Evolutionary conservation across 2,329 filamentous ascomycete species (phyloP).

Genomic region (Magnaporthiopsis poae): DNA sequence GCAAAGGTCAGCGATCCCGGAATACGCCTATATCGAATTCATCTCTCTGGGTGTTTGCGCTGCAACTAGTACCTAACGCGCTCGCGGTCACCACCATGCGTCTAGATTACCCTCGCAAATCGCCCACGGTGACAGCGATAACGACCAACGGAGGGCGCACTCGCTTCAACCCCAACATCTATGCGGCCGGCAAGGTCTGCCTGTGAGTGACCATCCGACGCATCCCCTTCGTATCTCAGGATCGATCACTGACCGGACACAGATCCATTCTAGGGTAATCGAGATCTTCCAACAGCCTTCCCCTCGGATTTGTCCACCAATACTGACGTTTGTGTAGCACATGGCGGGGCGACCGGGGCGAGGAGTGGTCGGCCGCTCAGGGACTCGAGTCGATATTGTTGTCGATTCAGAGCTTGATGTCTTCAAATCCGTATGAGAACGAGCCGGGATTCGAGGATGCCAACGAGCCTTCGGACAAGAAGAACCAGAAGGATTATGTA

Average conservation of each 20-base stretch:
- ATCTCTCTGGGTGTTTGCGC: not conserved
- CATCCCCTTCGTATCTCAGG: not conserved
- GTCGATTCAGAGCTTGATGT: conserved; percentile 95
- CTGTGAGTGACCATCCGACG: conserved; percentile 47
- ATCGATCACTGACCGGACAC: not conserved
- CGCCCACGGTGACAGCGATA: conserved; percentile 52
- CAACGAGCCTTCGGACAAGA: conserved; percentile 58
- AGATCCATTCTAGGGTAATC: conserved; percentile 10
- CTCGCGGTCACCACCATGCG: conserved; percentile 7
- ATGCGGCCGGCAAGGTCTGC: conserved; percentile 82
- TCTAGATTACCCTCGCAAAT: conserved; percentile 69
- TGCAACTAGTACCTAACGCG: conserved; percentile 2
- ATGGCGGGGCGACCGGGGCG: conserved; percentile 81
- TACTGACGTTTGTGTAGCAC: conserved; percentile 50
- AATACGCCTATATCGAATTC: not conserved
- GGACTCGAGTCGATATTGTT: conserved; percentile 88
- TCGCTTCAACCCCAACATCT: conserved; percentile 96
- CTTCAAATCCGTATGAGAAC: conserved; percentile 85
- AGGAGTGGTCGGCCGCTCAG: conserved; percentile 94
- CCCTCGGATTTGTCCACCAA: conserved; percentile 50
- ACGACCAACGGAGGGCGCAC: conserved; percentile 85
- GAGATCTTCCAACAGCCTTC: conserved; percentile 48
- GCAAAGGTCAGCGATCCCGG: conserved; percentile 46
- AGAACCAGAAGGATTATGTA: conserved; percentile 64
- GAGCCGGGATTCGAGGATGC: conserved; percentile 85